Evolutionary conservation across 352 stramenopile species (phyloP).

Genomic region (Phytophthora litchii): DNA sequence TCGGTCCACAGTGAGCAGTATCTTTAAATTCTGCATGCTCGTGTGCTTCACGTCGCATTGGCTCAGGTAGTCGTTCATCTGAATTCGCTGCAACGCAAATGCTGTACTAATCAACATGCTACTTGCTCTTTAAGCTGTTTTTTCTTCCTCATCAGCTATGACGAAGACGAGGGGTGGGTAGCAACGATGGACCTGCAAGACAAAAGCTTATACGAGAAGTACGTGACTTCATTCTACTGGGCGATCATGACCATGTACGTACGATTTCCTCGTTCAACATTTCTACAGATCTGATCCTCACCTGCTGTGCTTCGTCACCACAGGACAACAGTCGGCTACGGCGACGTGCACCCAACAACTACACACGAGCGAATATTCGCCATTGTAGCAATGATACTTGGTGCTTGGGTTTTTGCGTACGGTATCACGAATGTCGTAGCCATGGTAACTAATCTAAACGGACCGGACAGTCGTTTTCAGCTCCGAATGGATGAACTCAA

Average conservation of each 20-base stretch:
- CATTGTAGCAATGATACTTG: slow-evolving; percentile 76
- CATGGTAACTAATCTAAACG: slow-evolving; percentile 77
- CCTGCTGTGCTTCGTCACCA: background rate
- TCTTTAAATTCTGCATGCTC: slow-evolving; percentile 82
- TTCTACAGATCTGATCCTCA: background rate
- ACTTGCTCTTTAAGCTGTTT: slow-evolving; percentile 42
- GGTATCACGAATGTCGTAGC: slow-evolving; percentile 78
- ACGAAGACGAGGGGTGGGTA: slow-evolving; percentile 58
- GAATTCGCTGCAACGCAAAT: background rate
- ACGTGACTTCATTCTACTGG: slow-evolving; percentile 76
- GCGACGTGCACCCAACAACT: slow-evolving; percentile 58
- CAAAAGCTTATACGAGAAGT: slow-evolving; percentile 55
- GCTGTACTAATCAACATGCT: background rate
- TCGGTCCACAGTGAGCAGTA: slow-evolving; percentile 74
- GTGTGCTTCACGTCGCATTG: slow-evolving; percentile 84
- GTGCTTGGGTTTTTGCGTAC: slow-evolving; percentile 84
- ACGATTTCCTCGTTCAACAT: background rate
- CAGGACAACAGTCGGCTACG: slow-evolving; percentile 81
- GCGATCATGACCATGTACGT: slow-evolving; percentile 79
- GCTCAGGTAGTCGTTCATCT: slow-evolving; percentile 51
- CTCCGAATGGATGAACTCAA: slow-evolving; percentile 83
- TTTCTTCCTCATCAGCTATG: slow-evolving; percentile 67
- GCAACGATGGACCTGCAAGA: slow-evolving; percentile 37
- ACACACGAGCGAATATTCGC: slow-evolving; percentile 71
- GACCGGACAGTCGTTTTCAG: slow-evolving; percentile 64